phyloP scores from a whole-genome alignment of 2,329 filamentous ascomycete species.

The Clonostachys rhizophaga region DNA sequence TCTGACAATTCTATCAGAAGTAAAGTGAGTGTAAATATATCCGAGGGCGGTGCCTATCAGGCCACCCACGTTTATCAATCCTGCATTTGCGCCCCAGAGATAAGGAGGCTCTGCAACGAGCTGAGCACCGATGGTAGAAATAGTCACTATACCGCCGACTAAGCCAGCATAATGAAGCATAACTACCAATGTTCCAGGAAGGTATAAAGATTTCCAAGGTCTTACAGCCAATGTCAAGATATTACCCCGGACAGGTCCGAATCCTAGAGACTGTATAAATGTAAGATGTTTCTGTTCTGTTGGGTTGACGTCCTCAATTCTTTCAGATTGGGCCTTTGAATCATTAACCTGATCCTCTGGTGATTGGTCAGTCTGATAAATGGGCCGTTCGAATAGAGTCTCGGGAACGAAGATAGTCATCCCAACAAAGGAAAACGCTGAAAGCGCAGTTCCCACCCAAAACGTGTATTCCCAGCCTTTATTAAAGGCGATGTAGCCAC shows the following conservation, averaged over 20 bases:
- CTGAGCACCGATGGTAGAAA: constrained; percentile 24
- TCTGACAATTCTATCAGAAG: constrained; percentile 14
- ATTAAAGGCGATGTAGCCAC: constrained; percentile 24
- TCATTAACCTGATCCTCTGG: no score
- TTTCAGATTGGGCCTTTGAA: no score
- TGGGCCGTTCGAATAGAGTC: constrained; percentile 18
- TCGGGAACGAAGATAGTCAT: constrained; percentile 24
- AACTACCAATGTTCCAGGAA: constrained; percentile 26
- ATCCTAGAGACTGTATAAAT: constrained; percentile 5
- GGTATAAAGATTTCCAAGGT: constrained; percentile 6
- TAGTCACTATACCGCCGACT: constrained; percentile 24
- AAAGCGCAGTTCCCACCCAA: constrained; percentile 19
- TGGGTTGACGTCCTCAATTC: neutral
- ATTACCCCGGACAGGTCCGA: constrained; percentile 3
- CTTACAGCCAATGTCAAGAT: neutral
- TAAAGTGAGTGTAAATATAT: constrained; percentile 14
- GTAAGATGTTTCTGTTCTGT: constrained; percentile 2
- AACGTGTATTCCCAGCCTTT: constrained; percentile 25
- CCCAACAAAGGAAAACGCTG: constrained; percentile 13
- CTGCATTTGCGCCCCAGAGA: constrained; percentile 21
- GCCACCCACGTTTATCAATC: constrained; percentile 25
- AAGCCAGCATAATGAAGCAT: constrained; percentile 29
- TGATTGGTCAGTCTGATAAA: no score
- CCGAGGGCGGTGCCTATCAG: constrained; percentile 21
- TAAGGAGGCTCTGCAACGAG: constrained; percentile 21